Conservation (phyloP, 192 early-diverging fungal genomes). For the Backusella australiensis region DNA sequence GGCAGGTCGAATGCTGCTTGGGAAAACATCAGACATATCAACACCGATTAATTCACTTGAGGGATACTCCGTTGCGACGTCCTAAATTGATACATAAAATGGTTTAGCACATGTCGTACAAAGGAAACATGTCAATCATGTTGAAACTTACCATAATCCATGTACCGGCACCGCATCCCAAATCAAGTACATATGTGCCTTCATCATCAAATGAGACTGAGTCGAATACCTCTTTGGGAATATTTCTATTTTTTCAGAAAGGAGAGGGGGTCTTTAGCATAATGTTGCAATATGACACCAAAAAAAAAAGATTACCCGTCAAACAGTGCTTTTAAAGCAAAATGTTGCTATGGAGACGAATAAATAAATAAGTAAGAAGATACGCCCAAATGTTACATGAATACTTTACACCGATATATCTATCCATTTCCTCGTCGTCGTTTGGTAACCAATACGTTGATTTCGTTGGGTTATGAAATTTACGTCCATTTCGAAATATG, state of each 20-base stretch:
- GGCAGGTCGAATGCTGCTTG: not conserved
- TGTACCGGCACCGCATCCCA: slow-evolving; percentile 37
- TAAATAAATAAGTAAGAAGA: not conserved
- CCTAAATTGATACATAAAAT: not conserved
- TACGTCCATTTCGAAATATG: not conserved
- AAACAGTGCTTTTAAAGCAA: slow-evolving; percentile 10
- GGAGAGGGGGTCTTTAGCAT: not conserved
- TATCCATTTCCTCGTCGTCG: slow-evolving; percentile 13
- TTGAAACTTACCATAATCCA: slow-evolving; percentile 24
- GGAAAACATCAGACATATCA: slow-evolving; percentile 10
- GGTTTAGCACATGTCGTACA: not conserved
- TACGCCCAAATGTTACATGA: not conserved
- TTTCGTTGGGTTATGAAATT: not conserved
- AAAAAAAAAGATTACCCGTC: slow-evolving; percentile 2
- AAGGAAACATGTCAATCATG: not conserved
- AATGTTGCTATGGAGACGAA: slow-evolving; percentile 10
- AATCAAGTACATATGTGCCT: slow-evolving; percentile 26
- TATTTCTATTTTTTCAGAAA: slow-evolving; percentile 1
- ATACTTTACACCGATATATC: slow-evolving; percentile 18
- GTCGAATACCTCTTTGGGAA: not conserved
- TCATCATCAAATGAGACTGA: slow-evolving; percentile 1
- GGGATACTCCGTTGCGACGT: not conserved
- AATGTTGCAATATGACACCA: not conserved
- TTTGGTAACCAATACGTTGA: slow-evolving; percentile 15
- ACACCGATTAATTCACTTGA: slow-evolving; percentile 4